Evolutionary conservation across 495 filamentous ascomycete genomes (phyloP), one percentile per base, ranked within the genome.

Genomic region (Annulohypoxylon maeteangense): DNA sequence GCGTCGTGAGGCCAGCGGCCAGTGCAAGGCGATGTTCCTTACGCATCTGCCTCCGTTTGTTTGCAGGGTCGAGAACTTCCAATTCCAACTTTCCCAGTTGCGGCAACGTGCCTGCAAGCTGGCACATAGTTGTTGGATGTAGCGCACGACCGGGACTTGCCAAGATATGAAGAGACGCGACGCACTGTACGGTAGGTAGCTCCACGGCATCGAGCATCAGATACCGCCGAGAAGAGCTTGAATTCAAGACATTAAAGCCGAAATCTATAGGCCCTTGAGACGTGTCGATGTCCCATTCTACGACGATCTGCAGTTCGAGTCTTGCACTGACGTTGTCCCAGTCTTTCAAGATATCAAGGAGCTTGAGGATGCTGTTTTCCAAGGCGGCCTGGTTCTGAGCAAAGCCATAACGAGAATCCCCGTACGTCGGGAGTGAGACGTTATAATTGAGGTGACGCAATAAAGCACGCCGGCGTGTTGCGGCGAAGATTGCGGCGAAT

Each of bases 71-170:
- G n/a, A 22, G 4, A 56, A 56, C 53, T 11, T 56, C 29, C 6
- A 56, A 5, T 11, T 36, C n/a, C 31, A 56, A 10, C 31, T 22
- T 22, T 56, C 38, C 31, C 5, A 56, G 11, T 2, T 12, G 31
- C 20, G 31, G 53, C 1, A 56, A 10, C 27, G 32, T 27, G 11
- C 31, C 31, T 31, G 53, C 31, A 56, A 56, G 53, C 8, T 56
- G 53, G 16, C 31, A 56, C 32, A 56, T 56, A 14, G 53, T n/a
- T 56, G 5, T 36, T n/a, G 53, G 53, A 38, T 56, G 53, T 6
- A 36, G 18, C 2, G 29, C 53, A 23, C 31, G 16, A 16, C 8
- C 29, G 12, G 53, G 31, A 36, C 31, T 22, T 11, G 29, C 2
- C n/a, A 3, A 1, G 18, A 56, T 38, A 7, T 18, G 2, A 16